Conservation (phyloP, 1,284 basidiomycete genomes). For the Pyrrhoderma noxium region DNA sequence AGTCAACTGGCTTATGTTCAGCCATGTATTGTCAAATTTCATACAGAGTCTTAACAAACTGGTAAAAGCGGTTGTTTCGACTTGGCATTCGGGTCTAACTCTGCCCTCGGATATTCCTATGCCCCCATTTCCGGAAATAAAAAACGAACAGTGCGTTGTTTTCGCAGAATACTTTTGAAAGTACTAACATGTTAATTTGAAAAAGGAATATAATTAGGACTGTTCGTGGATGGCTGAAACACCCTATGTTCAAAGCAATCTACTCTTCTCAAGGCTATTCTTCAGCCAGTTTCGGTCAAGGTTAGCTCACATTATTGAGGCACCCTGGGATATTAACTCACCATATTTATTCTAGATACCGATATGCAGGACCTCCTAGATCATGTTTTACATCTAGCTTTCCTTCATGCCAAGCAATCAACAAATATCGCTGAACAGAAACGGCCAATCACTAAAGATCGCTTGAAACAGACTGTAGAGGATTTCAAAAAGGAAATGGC, state of each 20-base stretch:
- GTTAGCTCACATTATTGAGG: conserved; percentile 13
- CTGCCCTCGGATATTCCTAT: conserved; percentile 16
- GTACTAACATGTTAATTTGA: not conserved
- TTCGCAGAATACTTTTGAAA: not conserved
- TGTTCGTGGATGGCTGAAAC: conserved; percentile 6
- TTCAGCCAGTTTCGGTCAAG: conserved; percentile 3
- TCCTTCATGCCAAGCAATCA: conserved; percentile 15
- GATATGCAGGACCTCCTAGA: conserved; percentile 18
- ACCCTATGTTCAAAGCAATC: conserved; percentile 2
- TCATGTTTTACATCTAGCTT: conserved; percentile 18
- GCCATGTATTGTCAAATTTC: conserved; percentile 37
- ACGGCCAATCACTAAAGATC: conserved; percentile 18
- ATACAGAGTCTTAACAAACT: conserved; percentile 36
- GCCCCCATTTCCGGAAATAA: conserved; percentile 14
- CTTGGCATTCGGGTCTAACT: conserved; percentile 21
- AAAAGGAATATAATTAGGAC: conserved; percentile 1
- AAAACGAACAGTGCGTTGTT: conserved; percentile 26
- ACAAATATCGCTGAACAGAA: conserved; percentile 8
- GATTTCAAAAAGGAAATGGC: conserved; percentile 1
- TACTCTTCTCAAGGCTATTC: not conserved
- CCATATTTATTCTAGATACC: conserved; percentile 14
- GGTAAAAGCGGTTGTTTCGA: conserved; percentile 26
- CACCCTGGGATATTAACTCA: conserved; percentile 6
- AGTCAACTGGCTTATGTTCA: conserved; percentile 59
- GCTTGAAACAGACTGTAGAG: conserved; percentile 8